phyloP scores from a whole-genome alignment of 805 yeast genomes.

The Pichia cephalocereana region DNA sequence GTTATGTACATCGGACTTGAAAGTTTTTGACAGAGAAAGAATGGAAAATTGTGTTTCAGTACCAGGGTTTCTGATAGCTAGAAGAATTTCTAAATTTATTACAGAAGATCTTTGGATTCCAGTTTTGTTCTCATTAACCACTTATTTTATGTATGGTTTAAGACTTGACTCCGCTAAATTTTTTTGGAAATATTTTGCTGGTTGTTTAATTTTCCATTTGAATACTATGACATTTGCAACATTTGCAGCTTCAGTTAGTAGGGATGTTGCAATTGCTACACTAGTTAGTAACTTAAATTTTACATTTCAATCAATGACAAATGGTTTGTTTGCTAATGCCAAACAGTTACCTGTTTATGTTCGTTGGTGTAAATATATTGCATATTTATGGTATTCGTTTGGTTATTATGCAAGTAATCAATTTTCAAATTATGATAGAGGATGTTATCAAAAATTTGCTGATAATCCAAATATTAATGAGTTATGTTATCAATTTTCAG shows the following conservation, averaged over 20 bases:
- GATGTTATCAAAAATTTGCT: constrained; percentile 35
- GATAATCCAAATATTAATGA: constrained; percentile 21
- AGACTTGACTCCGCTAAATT: constrained; percentile 34
- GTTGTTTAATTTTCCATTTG: constrained; percentile 46
- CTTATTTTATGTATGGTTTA: constrained; percentile 75
- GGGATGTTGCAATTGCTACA: constrained; percentile 55
- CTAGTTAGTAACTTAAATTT: constrained; percentile 54
- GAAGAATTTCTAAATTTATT: constrained; percentile 56
- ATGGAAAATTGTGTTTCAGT: constrained; percentile 60
- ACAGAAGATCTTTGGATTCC: constrained; percentile 64
- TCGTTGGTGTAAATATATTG: constrained; percentile 71
- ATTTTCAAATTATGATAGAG: constrained; percentile 52
- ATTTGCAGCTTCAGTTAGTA: constrained; percentile 41
- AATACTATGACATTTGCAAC: constrained; percentile 49
- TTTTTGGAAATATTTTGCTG: constrained; percentile 57
- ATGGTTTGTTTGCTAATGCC: constrained; percentile 75
- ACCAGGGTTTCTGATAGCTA: constrained; percentile 54
- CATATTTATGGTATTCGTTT: constrained; percentile 71
- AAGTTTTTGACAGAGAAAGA: constrained; percentile 56
- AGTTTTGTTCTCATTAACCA: constrained; percentile 46
- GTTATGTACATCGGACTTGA: constrained; percentile 44
- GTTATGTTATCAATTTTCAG: constrained; percentile 42
- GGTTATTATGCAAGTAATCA: constrained; percentile 61
- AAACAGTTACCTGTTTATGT: constrained; percentile 74
- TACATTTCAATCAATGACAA: constrained; percentile 67